A percentile compares a stretch with the other conserved stretches of the same genome.
Conservation (phyloP, 2,329 filamentous ascomycete species). For the Microcera coccophila region DNA sequence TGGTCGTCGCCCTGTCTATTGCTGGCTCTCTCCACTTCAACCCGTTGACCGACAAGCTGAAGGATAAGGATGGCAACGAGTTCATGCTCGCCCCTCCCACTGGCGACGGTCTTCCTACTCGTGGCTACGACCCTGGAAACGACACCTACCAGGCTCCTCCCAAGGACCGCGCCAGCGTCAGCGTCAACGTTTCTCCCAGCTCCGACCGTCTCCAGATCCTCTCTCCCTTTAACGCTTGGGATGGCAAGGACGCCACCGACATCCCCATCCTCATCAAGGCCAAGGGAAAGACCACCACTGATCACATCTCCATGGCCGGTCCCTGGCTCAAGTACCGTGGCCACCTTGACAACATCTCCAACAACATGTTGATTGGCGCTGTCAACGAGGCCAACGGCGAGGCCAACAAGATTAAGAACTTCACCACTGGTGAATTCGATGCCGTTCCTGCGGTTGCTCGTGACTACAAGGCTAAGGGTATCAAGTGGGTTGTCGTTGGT, state of each 20-base stretch:
- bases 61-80: conserved; percentile 94
- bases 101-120: conserved; percentile 73
- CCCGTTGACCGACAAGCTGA: conserved; percentile 85
- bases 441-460: conserved; percentile 90
- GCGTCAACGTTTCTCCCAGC: conserved; percentile 77
- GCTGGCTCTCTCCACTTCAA: conserved; percentile 90
- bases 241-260: conserved; percentile 82
- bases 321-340: conserved; percentile 99
- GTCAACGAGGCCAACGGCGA: conserved; percentile 94
- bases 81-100: conserved; percentile 80
- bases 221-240: conserved; percentile 79
- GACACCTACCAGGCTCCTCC: conserved; percentile 97
- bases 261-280: conserved; percentile 96
- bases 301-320: conserved; percentile 95
- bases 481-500: conserved; percentile 95
- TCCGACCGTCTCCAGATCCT: conserved; percentile 95
- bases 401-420: conserved; percentile 96
- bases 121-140: conserved; percentile 84
- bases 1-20: conserved; percentile 81
- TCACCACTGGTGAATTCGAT: conserved; percentile 75
- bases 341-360: conserved; percentile 98
- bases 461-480: conserved; percentile 96
- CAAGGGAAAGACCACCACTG: conserved; percentile 95
- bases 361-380: conserved; percentile 99
- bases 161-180: conserved; percentile 66